Evolutionary conservation across 2,329 filamentous ascomycete species (phyloP), one percentile per base, ranked within the genome.

Genomic region (Claviceps arundinis): DNA sequence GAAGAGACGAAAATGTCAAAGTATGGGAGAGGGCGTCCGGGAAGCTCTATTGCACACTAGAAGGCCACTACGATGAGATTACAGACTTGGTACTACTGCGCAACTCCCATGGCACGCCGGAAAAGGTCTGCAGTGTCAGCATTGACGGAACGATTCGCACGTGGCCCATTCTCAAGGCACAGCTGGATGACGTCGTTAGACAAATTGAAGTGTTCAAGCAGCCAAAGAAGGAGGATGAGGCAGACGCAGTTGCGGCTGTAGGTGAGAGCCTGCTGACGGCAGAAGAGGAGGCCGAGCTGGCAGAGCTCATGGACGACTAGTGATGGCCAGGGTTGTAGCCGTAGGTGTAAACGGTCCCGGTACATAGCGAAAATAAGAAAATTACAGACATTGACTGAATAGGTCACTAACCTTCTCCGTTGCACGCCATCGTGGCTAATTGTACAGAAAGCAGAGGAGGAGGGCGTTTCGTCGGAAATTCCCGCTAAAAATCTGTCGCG

Each of bases 11-110:
- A 68, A 82, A 95, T 60, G 76, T 98, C 54, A 86, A 94, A 60
- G 78, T 97, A 8, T 98, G 91, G 91, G 85, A 95, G 65, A 70
- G 77, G 47, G 64, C 81, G 55, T 84, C 81, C 8, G 88, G 87
- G 4, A 81, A 84, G 64, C 71, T 94, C 37, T 78, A 85, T 62
- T 86, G 86, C 65, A 77, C 78, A 7, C 82, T 91, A 55, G 77
- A 80, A 40, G 93, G 93, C 0, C 93, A 98, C 69, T 97, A 81
- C 63, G 89, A 98, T 62, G 93, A 97, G 67, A 84, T 98, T 14
- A 96, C 89, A 1, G 88, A 84, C 38, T 68, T 97, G 44, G 73
- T 85, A 1, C 64, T 94, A 48, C 65, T 89, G 30, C 65, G 68
- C 26, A 69, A 69, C 52, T 55, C 60, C 0, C 57, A 60, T 19